A percentile compares a stretch with the other conserved stretches of the same genome.
Conservation (phyloP, 2,329 filamentous ascomycete species). For the Proliferodiscus dingleyae region DNA sequence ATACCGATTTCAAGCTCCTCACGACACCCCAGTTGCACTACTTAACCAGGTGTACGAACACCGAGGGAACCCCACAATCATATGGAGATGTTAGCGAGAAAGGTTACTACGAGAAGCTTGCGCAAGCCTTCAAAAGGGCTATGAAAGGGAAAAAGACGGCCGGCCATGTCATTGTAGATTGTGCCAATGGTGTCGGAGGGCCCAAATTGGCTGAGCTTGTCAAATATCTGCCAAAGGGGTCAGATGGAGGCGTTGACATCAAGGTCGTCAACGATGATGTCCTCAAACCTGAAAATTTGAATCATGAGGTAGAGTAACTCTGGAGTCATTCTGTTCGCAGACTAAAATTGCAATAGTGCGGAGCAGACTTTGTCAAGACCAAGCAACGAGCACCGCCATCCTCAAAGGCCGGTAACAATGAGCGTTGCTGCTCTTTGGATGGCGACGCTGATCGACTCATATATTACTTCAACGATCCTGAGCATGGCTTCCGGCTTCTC, state of each 20-base stretch:
- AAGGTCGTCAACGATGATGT: slow-evolving; percentile 92
- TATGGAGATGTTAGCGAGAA: slow-evolving; percentile 87
- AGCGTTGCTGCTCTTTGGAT: slow-evolving; percentile 85
- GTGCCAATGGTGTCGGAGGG: slow-evolving; percentile 93
- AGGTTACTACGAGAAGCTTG: slow-evolving; percentile 93
- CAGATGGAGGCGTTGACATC: slow-evolving; percentile 69
- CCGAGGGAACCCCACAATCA: slow-evolving; percentile 75
- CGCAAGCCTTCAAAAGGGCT: slow-evolving; percentile 76
- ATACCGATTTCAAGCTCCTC: slow-evolving; percentile 81
- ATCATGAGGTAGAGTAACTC: slow-evolving; percentile 64
- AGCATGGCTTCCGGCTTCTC: slow-evolving; percentile 82
- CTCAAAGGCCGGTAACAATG: slow-evolving; percentile 70
- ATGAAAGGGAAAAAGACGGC: slow-evolving; percentile 71
- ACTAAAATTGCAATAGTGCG: slow-evolving; percentile 55
- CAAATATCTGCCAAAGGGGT: slow-evolving; percentile 68
- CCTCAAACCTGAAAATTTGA: slow-evolving; percentile 80
- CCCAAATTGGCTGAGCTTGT: slow-evolving; percentile 84
- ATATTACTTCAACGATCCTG: slow-evolving; percentile 85
- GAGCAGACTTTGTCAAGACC: slow-evolving; percentile 96
- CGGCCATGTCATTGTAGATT: slow-evolving; percentile 80
- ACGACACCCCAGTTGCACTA: slow-evolving; percentile 99
- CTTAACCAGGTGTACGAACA: slow-evolving; percentile 90
- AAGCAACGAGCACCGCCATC: slow-evolving; percentile 83
- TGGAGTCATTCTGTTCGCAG: not conserved
- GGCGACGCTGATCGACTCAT: slow-evolving; percentile 94